These are phyloP conservation scores for Pilasporangium apinafurcum DNA, from an alignment of 352 stramenopile species.

Conservation along the genomic window DNA sequence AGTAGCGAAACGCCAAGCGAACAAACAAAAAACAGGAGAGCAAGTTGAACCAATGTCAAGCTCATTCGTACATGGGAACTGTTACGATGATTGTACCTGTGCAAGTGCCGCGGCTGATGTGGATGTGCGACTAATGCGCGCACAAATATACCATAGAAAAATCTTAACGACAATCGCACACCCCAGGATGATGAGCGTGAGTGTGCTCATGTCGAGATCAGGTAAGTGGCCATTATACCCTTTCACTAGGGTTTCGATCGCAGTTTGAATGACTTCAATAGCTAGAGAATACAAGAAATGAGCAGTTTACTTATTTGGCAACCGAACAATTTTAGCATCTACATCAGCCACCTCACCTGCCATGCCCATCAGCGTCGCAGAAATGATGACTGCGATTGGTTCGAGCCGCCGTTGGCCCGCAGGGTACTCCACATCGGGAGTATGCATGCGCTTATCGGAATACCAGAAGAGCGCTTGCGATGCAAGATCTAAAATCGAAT, in stretches of 20 bases:
- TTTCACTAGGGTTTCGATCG: constrained; percentile 71
- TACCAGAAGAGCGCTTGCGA: constrained; percentile 92
- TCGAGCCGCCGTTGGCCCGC: constrained; percentile 90
- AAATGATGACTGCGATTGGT: constrained; percentile 94
- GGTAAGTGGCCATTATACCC: constrained; percentile 56
- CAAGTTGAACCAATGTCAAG: no score
- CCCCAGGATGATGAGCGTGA: constrained; percentile 64
- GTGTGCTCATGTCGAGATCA: constrained; percentile 56
- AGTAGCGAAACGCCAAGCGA: no score
- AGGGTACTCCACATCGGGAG: constrained; percentile 89
- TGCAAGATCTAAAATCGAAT: constrained; percentile 92
- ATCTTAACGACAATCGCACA: constrained; percentile 81
- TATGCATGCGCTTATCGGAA: constrained; percentile 90
- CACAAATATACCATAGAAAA: constrained; percentile 73
- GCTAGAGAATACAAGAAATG: constrained; percentile 19
- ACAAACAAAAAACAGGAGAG: no score
- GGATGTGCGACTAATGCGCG: constrained; percentile 55
- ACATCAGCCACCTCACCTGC: constrained; percentile 34
- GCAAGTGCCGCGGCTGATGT: constrained; percentile 67
- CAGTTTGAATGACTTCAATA: constrained; percentile 94
- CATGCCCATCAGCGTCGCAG: constrained; percentile 96
- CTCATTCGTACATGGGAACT: neutral
- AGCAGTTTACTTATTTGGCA: no score
- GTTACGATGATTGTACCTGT: constrained; percentile 25
- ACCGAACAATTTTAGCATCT: neutral